Evolutionary conservation across 305 asterid genomes (phyloP).

Genomic region (Coffea humblotiana): DNA sequence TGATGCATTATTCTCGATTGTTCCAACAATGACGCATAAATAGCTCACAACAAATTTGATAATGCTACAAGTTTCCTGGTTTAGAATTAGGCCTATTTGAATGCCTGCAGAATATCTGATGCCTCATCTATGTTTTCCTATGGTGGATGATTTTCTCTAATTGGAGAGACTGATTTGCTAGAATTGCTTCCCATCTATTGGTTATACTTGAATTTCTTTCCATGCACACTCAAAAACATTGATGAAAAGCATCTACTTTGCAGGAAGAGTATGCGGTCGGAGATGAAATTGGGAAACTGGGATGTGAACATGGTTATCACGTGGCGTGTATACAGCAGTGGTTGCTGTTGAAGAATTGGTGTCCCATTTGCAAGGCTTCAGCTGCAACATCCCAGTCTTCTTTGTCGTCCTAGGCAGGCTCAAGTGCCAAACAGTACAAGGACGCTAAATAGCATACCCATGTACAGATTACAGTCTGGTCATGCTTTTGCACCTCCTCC

Average conservation of each 20-base stretch:
- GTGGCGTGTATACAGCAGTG: slow-evolving; percentile 59
- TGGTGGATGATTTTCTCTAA: not conserved
- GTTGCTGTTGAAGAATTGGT: slow-evolving; percentile 84
- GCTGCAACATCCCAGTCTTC: slow-evolving; percentile 39
- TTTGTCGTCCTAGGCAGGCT: not conserved
- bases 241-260: slow-evolving; percentile 19
- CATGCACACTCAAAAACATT: not conserved
- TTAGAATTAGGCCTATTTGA: not conserved
- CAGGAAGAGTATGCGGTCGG: slow-evolving; percentile 76
- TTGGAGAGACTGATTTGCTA: not conserved
- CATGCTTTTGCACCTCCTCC: not conserved
- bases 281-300: slow-evolving; percentile 66
- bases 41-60: not conserved
- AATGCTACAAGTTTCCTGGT: not conserved
- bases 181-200: not conserved
- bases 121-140: not conserved
- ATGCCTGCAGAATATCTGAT: not conserved
- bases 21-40: not conserved
- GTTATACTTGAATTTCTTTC: too few species aligned
- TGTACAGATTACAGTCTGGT: slow-evolving; percentile 2
- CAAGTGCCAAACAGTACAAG: not conserved
- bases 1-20: not conserved
- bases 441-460: not conserved
- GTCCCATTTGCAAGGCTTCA: slow-evolving; percentile 84
- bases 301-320: slow-evolving; percentile 72